Base-by-base conservation (phyloP, 1,139 yeast genomes). In the Williopsis jadinii region DNA sequence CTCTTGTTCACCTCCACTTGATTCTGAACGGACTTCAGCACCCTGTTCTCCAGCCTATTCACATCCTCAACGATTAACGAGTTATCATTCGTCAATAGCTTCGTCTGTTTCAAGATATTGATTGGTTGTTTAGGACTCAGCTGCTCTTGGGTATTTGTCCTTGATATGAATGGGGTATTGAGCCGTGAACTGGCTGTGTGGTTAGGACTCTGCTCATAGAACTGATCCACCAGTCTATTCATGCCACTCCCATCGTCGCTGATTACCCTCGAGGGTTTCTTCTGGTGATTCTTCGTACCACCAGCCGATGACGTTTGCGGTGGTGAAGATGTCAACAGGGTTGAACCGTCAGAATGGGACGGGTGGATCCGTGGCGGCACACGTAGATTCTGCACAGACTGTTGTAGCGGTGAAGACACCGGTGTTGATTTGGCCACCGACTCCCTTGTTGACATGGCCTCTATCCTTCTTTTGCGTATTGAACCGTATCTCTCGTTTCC, bases 221-320 rank as follows among this genome's bases (percentile, higher is more conserved):
- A 49, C 39, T 49, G 53, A 30, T 49, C 50, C n/a, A 49, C 53
- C 1, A 49, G 42, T 28, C 53, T 39, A 12, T 48, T 41, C 37
- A 45, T 44, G 6, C 29, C 30, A 19, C 24, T 19, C 11, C 19
- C 27, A 12, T 36, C 38, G 26, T 36, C 34, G 9, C 38, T 36
- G 11, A 13, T 11, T 9, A 28, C 42, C 43, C 29, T 28, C 13
- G 37, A 37, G 34, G 31, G 34, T 29, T 27, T 40, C 41, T 14
- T 37, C 33, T 13, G 37, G 28, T 11, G 37, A 11, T 9, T 36
- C 9, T 11, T 31, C 9, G 28, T 30, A 13, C 12, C 30, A 14
- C 13, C 13, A 3, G 11, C 11, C 5, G 11, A 9, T 8, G 34
- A 9, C 4, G 34, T 9, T 10, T 13, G 24, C 8, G 34, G 26